phyloP scores from a whole-genome alignment of 352 stramenopile genomes.

The Globisporangium viniferum region DNA sequence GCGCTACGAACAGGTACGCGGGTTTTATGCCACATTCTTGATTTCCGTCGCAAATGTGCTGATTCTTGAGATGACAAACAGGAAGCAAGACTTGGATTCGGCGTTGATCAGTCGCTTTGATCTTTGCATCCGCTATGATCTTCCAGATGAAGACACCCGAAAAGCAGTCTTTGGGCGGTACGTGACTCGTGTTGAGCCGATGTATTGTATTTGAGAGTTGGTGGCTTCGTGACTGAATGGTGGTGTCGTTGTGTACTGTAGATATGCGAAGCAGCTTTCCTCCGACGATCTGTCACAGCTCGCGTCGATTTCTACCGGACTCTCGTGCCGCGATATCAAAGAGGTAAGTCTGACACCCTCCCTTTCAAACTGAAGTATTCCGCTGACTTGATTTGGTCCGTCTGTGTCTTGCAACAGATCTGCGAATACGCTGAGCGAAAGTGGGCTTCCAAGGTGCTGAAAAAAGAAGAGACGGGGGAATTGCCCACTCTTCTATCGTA shows the following conservation, averaged over 20 bases:
- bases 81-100: constrained; percentile 92
- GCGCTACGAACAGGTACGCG: constrained; percentile 84
- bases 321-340: constrained; percentile 94
- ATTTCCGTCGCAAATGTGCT: not conserved
- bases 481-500: constrained; percentile 69
- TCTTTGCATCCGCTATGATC: constrained; percentile 89
- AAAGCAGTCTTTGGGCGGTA: constrained; percentile 87
- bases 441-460: constrained; percentile 89
- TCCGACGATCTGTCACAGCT: constrained; percentile 72
- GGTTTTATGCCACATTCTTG: not conserved
- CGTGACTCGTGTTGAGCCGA: not conserved
- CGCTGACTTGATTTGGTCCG: not conserved
- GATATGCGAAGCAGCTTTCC: constrained; percentile 89
- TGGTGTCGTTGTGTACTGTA: constrained; percentile 17
- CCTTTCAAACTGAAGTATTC: not conserved
- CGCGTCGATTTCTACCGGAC: constrained; percentile 69
- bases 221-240: not conserved
- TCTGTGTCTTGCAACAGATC: constrained; percentile 40
- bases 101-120: constrained; percentile 93
- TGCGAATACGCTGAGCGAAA: constrained; percentile 92
- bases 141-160: constrained; percentile 83
- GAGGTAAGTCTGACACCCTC: constrained; percentile 43
- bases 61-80: constrained; percentile 16
- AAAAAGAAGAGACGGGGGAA: constrained; percentile 75
- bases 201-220: not conserved